phyloP scores from a whole-genome alignment of 1,284 basidiomycete species.

The Cutaneotrichosporon sp. region DNA sequence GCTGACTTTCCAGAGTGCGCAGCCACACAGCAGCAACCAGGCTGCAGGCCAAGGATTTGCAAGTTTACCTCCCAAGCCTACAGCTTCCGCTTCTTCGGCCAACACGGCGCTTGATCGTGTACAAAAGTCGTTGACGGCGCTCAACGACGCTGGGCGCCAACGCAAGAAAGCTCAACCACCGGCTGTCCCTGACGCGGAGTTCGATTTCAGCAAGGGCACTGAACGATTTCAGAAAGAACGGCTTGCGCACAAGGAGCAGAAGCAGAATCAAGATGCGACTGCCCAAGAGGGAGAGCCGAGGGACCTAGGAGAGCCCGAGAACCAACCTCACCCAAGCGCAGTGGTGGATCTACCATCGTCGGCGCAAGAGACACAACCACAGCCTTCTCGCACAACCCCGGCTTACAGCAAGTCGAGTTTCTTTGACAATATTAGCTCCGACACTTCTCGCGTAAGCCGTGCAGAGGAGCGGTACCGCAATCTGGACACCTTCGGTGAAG shows the following conservation, averaged over 20 bases:
- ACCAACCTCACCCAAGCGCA: constrained; percentile 32
- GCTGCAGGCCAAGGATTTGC: constrained; percentile 1
- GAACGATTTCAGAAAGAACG: constrained; percentile 37
- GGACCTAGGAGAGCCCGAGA: constrained; percentile 22
- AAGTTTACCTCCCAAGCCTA: constrained; percentile 25
- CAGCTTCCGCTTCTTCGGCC: constrained; percentile 26
- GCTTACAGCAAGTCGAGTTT: constrained; percentile 41
- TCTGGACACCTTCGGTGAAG: constrained; percentile 44
- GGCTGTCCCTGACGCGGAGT: constrained; percentile 41
- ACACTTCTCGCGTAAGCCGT: constrained; percentile 30
- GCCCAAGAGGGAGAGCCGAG: constrained; percentile 7
- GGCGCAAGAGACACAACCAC: background rate
- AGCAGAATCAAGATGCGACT: constrained; percentile 2
- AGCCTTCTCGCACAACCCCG: constrained; percentile 3
- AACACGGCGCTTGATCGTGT: constrained; percentile 38
- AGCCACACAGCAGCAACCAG: background rate
- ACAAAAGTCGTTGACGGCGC: constrained; percentile 37
- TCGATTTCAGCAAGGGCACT: constrained; percentile 40
- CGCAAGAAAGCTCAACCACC: constrained; percentile 22
- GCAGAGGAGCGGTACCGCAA: constrained; percentile 43
- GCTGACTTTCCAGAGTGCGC: background rate
- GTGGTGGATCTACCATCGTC: constrained; percentile 9
- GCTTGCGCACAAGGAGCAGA: constrained; percentile 20
- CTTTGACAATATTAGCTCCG: constrained; percentile 38
- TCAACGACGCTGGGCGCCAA: constrained; percentile 20